Percentiles rank a stretch among this genome's conserved stretches.
Conservation (phyloP, 2,329 filamentous ascomycete genomes). For the Colletotrichum theobromicola region DNA sequence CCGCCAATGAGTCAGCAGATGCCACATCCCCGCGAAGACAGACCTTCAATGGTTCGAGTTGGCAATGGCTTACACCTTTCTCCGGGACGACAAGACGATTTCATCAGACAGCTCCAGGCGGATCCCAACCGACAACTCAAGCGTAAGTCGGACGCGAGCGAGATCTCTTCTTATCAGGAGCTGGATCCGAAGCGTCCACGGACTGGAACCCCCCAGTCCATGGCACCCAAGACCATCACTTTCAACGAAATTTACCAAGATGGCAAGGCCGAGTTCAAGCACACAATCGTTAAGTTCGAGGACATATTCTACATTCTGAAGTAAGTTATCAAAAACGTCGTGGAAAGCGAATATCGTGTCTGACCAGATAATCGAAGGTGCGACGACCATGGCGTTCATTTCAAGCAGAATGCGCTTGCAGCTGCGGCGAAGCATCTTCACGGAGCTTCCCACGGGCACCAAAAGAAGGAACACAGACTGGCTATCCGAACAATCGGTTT, state of each 20-base stretch:
- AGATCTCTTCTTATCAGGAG: neutral
- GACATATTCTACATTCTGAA: constrained; percentile 24
- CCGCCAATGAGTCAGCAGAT: neutral
- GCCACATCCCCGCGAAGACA: neutral
- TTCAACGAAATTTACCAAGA: constrained; percentile 26
- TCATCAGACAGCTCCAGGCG: neutral
- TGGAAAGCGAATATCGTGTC: neutral
- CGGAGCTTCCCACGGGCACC: constrained; percentile 13
- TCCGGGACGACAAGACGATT: neutral
- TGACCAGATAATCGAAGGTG: constrained; percentile 1
- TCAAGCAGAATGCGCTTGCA: constrained; percentile 17
- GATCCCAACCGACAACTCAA: neutral
- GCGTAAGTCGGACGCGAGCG: constrained; percentile 4
- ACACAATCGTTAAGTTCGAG: constrained; percentile 21
- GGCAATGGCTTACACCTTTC: neutral
- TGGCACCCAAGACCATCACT: constrained; percentile 16
- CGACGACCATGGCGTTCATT: constrained; percentile 24
- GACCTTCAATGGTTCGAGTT: neutral
- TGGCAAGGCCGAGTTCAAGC: constrained; percentile 23
- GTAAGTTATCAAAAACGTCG: neutral
- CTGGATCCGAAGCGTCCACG: neutral
- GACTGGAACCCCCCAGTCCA: neutral
- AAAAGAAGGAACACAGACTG: constrained; percentile 1
- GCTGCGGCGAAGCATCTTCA: constrained; percentile 24
- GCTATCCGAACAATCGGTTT: constrained; percentile 21